Conservation (phyloP, 768 basidiomycete genomes). For the Podaxis sp. region DNA sequence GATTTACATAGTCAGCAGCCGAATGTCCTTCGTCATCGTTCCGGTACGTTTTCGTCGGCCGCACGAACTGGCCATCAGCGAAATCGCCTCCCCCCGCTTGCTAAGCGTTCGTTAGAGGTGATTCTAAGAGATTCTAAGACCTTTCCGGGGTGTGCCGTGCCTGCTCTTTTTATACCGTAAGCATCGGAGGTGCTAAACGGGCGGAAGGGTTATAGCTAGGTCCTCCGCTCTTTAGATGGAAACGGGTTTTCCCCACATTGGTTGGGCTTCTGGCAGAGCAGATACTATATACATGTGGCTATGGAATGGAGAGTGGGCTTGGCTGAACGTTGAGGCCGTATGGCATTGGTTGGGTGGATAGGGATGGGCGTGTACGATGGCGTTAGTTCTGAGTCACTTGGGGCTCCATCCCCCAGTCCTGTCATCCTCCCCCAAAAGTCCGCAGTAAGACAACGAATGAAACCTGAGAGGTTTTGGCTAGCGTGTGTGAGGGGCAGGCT, state of each 20-base stretch:
- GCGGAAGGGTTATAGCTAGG: neutral
- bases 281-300: neutral
- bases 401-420: neutral
- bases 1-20: neutral
- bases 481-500: neutral
- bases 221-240: neutral
- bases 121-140: neutral
- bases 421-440: neutral
- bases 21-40: neutral
- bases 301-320: neutral
- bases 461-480: neutral
- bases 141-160: neutral
- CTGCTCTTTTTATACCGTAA: neutral
- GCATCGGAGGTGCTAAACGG: neutral
- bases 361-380: neutral
- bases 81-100: neutral
- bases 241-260: neutral
- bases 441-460: neutral
- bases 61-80: neutral
- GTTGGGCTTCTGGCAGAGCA: neutral
- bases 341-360: neutral
- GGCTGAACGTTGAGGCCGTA: neutral
- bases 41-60: neutral
- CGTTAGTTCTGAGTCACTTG: neutral
- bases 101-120: neutral